These are phyloP conservation scores for Phytophthora meadii DNA, from an alignment of 352 stramenopile species.

Conservation along the genomic window DNA sequence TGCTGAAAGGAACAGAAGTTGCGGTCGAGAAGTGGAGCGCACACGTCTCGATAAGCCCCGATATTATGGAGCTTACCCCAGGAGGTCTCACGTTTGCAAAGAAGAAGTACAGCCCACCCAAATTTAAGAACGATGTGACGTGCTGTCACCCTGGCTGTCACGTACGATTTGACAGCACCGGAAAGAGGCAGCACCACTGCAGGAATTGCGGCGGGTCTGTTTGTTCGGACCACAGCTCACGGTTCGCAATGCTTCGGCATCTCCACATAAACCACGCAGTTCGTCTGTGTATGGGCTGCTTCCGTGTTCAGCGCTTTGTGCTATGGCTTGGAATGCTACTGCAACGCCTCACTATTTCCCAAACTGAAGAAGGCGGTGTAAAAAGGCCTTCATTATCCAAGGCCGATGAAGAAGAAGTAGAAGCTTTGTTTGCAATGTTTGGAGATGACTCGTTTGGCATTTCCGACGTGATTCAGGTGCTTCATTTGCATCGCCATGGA, in stretches of 20 bases:
- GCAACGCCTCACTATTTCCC: constrained; percentile 63
- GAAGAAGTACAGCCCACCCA: constrained; percentile 64
- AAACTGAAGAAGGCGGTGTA: constrained; percentile 41
- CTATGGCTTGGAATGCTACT: constrained; percentile 73
- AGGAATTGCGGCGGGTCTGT: constrained; percentile 82
- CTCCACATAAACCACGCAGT: constrained; percentile 70
- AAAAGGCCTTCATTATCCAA: constrained; percentile 47
- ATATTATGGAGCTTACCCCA: constrained; percentile 57
- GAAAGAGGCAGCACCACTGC: constrained; percentile 85
- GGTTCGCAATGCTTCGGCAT: constrained; percentile 71
- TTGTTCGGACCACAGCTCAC: constrained; percentile 83
- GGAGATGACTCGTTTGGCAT: constrained; percentile 67
- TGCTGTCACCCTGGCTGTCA: constrained; percentile 71
- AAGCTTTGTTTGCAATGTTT: constrained; percentile 56
- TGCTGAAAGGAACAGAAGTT: constrained; percentile 47
- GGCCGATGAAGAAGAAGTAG: constrained; percentile 70
- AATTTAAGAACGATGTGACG: constrained; percentile 73
- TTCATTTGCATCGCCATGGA: constrained; percentile 81
- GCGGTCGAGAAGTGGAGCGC: constrained; percentile 51
- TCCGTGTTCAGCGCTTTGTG: constrained; percentile 77
- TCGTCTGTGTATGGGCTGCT: constrained; percentile 74
- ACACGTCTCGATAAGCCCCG: constrained; percentile 36
- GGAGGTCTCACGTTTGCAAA: constrained; percentile 69
- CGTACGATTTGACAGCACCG: constrained; percentile 76
- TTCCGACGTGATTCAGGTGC: constrained; percentile 82